These are phyloP conservation scores for Musa beccarii DNA, from an alignment of 176 grass and related monocot species.

Conservation along the genomic window DNA sequence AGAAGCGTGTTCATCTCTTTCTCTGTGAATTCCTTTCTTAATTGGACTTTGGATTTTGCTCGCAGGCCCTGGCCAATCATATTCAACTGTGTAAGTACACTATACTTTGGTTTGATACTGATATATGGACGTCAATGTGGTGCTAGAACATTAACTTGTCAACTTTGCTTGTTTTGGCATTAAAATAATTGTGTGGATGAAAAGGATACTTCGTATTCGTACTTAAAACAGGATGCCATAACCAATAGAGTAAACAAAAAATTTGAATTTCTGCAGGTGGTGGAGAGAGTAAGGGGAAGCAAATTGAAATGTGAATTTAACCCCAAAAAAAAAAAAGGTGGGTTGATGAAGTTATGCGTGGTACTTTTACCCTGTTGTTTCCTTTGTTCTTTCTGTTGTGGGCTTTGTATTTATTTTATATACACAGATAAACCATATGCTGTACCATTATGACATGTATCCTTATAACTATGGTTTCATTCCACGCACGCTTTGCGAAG, in stretches of 20 bases:
- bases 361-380: not conserved
- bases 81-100: conserved; percentile 77
- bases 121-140: not conserved
- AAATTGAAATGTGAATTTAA: conserved; percentile 97
- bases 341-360: conserved; percentile 61
- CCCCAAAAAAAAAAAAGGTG: conserved; percentile 50
- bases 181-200: not conserved
- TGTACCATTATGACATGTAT: conserved; percentile 87
- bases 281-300: conserved; percentile 77
- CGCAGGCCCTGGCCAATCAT: conserved; percentile 77
- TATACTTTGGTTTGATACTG: not conserved
- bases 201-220: not conserved
- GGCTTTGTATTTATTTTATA: not conserved
- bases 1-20: not conserved
- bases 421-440: conserved; percentile 72
- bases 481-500: conserved; percentile 87
- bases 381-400: not conserved
- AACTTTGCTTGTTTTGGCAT: not conserved
- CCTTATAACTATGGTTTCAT: conserved; percentile 98
- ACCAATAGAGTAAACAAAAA: too few relatives aligned
- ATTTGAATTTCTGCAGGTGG: conserved; percentile 36
- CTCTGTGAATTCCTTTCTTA: not conserved
- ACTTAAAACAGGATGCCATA: not conserved
- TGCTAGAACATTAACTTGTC: not conserved
- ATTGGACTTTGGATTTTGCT: not conserved